Percentiles rank a stretch among this genome's conserved stretches.
phyloP scores from a whole-genome alignment of 192 early-diverging fungal species.

The Coemansia sp. region DNA sequence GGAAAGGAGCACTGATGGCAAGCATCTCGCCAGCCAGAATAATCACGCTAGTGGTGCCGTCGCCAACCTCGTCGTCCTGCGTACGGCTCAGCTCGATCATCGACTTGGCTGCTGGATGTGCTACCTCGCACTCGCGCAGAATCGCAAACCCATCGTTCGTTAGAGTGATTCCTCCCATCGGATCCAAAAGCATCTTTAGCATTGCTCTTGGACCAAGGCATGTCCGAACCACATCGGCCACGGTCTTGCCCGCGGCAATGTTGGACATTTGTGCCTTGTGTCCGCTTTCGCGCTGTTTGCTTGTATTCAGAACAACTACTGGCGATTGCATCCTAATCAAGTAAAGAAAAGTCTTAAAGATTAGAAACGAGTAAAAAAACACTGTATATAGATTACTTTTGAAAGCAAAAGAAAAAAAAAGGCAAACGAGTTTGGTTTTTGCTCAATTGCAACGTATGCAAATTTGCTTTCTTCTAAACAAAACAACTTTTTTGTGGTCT shows the following conservation, averaged over 20 bases:
- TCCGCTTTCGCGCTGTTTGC: conserved; percentile 91
- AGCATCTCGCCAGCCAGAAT: conserved; percentile 98
- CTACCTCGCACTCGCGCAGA: conserved; percentile 96
- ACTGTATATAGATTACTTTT: not conserved
- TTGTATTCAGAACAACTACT: conserved; percentile 88
- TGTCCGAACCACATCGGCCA: conserved; percentile 97
- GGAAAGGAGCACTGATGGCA: conserved; percentile 83
- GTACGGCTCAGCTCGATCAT: conserved; percentile 99
- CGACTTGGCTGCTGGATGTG: conserved; percentile 99
- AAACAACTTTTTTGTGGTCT: conserved; percentile 10
- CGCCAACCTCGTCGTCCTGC: conserved; percentile 99
- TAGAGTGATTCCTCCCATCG: conserved; percentile 98
- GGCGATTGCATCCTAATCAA: conserved; percentile 62
- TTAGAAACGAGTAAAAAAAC: not conserved
- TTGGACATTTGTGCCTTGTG: conserved; percentile 97
- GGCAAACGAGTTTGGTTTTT: not conserved
- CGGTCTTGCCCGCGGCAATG: conserved; percentile 97
- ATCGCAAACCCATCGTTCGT: conserved; percentile 99
- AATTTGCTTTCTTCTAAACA: not conserved
- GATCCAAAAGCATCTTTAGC: conserved; percentile 99
- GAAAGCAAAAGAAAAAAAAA: not conserved
- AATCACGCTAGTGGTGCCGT: conserved; percentile 98
- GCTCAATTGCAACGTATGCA: not conserved
- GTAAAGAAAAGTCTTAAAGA: not conserved
- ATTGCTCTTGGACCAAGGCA: conserved; percentile 98